These are phyloP conservation scores for Orbilia oligospora DNA, from an alignment of 2,329 filamentous ascomycete genomes.

Conservation along the genomic window DNA sequence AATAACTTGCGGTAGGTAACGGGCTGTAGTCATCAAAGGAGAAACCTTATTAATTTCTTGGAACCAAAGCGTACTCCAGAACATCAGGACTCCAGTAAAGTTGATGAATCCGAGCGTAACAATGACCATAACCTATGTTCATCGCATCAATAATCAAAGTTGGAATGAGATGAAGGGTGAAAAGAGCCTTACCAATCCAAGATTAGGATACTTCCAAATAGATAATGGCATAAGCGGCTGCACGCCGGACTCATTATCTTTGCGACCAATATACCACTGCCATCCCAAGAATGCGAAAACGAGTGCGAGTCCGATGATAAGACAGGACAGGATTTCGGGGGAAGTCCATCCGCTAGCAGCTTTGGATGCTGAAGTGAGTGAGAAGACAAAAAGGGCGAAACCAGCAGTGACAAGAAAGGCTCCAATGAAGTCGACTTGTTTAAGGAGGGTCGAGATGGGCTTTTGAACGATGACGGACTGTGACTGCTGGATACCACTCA, in stretches of 20 bases:
- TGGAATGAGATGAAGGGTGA: neutral
- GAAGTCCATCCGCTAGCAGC: conserved; percentile 38
- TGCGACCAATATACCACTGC: conserved; percentile 49
- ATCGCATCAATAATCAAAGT: neutral
- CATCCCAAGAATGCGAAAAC: conserved; percentile 38
- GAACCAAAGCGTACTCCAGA: conserved; percentile 58
- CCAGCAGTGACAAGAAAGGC: conserved; percentile 53
- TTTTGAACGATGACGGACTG: conserved; percentile 11
- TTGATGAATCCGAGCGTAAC: conserved; percentile 55
- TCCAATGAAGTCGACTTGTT: conserved; percentile 56
- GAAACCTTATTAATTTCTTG: conserved; percentile 55
- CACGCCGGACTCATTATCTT: conserved; percentile 14
- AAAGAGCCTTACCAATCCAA: conserved; percentile 32
- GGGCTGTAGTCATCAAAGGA: conserved; percentile 43
- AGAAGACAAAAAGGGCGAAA: conserved; percentile 53
- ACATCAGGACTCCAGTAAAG: conserved; percentile 52
- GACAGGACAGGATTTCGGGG: conserved; percentile 42
- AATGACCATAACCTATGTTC: conserved; percentile 43
- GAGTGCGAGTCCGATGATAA: conserved; percentile 41
- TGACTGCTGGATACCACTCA: conserved; percentile 38
- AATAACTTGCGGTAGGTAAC: conserved; percentile 51
- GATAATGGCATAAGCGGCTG: conserved; percentile 55
- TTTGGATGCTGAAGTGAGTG: conserved; percentile 51
- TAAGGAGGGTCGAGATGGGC: conserved; percentile 37
- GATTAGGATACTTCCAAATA: conserved; percentile 52